phyloP scores from a whole-genome alignment of 805 yeast species.

The Candida maris region DNA sequence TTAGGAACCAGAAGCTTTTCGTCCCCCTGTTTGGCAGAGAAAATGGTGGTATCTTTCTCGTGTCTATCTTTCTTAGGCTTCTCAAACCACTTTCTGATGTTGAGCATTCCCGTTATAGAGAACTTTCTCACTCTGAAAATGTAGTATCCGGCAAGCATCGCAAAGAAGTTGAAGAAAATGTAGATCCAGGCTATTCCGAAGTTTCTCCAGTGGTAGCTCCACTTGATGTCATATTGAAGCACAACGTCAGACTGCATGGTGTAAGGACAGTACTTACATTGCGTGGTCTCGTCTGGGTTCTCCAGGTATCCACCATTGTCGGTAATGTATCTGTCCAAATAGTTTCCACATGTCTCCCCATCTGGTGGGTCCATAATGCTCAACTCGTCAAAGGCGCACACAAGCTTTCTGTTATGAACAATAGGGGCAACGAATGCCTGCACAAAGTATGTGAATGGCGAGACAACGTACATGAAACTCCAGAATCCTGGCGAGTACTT shows the following conservation, averaged over 20 bases:
- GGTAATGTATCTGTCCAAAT: slow-evolving; percentile 39
- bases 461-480: slow-evolving; percentile 72
- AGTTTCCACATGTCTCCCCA: slow-evolving; percentile 65
- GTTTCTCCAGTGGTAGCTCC: slow-evolving; percentile 58
- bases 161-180: slow-evolving; percentile 47
- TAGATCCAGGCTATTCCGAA: slow-evolving; percentile 60
- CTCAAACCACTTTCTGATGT: slow-evolving; percentile 38
- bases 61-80: slow-evolving; percentile 42
- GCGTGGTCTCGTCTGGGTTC: slow-evolving; percentile 44
- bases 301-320: slow-evolving; percentile 51
- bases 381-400: slow-evolving; percentile 47
- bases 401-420: slow-evolving; percentile 47
- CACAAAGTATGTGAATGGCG: slow-evolving; percentile 69
- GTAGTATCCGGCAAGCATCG: slow-evolving; percentile 38
- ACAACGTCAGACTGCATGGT: slow-evolving; percentile 44
- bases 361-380: slow-evolving; percentile 50
- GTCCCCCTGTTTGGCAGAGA: slow-evolving; percentile 38
- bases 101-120: slow-evolving; percentile 31
- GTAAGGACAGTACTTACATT: slow-evolving; percentile 49
- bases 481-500: slow-evolving; percentile 70
- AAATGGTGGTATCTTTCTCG: slow-evolving; percentile 43
- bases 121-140: slow-evolving; percentile 35
- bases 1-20: slow-evolving; percentile 31
- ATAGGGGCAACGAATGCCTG: slow-evolving; percentile 51
- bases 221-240: slow-evolving; percentile 39